Base-by-base conservation (phyloP, 2,329 filamentous ascomycete species). In the Pseudogymnoascus destructans region DNA sequence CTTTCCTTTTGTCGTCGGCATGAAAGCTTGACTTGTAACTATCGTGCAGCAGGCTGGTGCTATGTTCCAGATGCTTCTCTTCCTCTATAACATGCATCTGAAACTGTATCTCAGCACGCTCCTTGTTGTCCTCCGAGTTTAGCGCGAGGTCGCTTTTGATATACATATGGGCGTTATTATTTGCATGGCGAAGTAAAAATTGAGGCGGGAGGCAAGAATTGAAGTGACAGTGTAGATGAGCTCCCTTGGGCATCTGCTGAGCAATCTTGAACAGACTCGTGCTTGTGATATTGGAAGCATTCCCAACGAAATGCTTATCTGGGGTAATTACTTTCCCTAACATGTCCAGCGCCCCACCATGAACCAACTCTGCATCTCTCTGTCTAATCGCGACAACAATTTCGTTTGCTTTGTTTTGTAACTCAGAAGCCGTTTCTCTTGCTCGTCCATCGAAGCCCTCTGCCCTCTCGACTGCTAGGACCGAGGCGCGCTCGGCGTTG, bases 201-300 rank as follows among this genome's bases (percentile, higher is more conserved):
- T 73, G 68, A 8, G 85, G 84, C 11, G 75, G 73, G 3, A 89
- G 73, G 61, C 85, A 87, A n/a, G 86, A 79, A 67, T 89, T 90
- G 74, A 87, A 89, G 69, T 90, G 86, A 21, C 89, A 79, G 68
- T 90, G 86, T 21, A 89, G 73, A 66, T 89, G 83, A 0, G 79
- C 78, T 2, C 85, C 86, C 69, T 90, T 90, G 40, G 86, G 86
- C 74, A 87, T 78, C 59, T 69, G 66, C 30, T 72, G 72, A 5
- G 82, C 78, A 23, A 85, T 75, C 25, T 73, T 63, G 63, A 82
- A 80, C 11, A 89, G 66, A 42, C 72, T 69, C 7, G 85, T 87
- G 52, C 74, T 57, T 35, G 76, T 69, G 63, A 85, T 80, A 38
- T 80, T 68, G 57, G 75, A 69, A 46, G 73, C 68, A 64, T 82